Evolutionary conservation across 2,329 filamentous ascomycete genomes (phyloP).

Genomic region (Ascochyta clinopodiicola): DNA sequence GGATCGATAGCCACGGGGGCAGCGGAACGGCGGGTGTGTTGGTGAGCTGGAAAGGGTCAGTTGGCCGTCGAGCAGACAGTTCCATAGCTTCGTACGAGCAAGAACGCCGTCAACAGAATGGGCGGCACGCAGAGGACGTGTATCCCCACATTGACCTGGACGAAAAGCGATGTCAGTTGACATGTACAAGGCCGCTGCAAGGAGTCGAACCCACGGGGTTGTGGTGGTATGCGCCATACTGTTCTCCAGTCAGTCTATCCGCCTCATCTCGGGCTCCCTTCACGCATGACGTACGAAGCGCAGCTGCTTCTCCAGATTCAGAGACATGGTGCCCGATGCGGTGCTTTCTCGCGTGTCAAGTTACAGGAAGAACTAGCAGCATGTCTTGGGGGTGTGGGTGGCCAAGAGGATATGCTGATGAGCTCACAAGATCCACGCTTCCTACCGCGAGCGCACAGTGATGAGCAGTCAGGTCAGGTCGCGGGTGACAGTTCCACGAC

Average conservation of each 20-base stretch:
- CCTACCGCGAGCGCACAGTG: constrained; percentile 24
- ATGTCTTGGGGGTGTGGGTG: constrained; percentile 33
- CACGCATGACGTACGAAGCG: constrained; percentile 70
- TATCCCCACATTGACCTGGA: constrained; percentile 75
- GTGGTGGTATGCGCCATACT: constrained; percentile 88
- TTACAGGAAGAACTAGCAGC: constrained; percentile 31
- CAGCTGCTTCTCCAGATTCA: constrained; percentile 82
- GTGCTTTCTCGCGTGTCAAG: constrained; percentile 36
- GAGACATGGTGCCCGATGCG: constrained; percentile 54
- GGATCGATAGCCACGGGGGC: constrained; percentile 60
- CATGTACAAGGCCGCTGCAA: constrained; percentile 20
- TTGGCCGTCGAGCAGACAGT: neutral
- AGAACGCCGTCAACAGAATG: constrained; percentile 73
- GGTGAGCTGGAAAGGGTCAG: constrained; percentile 55
- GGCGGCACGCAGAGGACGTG: constrained; percentile 81
- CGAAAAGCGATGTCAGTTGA: constrained; percentile 30
- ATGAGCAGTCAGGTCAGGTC: constrained; percentile 18
- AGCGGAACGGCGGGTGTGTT: constrained; percentile 63
- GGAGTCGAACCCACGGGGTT: constrained; percentile 61
- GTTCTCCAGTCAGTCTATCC: constrained; percentile 22
- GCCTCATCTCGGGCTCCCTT: neutral
- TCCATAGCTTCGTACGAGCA: constrained; percentile 64
- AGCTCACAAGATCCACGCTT: constrained; percentile 16
- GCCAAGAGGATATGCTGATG: constrained; percentile 7
- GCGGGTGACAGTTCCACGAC: constrained; percentile 37